Base-by-base conservation (phyloP, 345 rosid species). In the Mallotus nudiflorus region DNA sequence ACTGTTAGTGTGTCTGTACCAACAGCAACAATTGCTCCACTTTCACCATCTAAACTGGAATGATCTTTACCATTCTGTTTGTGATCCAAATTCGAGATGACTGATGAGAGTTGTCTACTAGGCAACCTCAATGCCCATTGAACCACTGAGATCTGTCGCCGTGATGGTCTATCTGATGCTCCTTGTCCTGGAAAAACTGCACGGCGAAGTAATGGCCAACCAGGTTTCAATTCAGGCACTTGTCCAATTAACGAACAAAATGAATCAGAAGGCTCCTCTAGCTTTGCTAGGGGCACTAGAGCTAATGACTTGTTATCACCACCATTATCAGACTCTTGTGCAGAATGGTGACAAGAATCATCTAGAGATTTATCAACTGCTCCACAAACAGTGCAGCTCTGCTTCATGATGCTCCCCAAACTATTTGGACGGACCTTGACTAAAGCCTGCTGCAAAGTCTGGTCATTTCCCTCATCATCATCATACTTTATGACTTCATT, bases 121-220 rank as follows among this genome's bases (percentile, higher is more conserved):
- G 80, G 76, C 44, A 77, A 55, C 76, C 73, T 66, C 80, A 77
- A 44, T 59, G 71, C 76, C 80, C 80, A 62, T 24, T 71, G 76
- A 61, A 77, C 80, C 37, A 62, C 76, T 25, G 44, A 86, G 74
- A 87, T 83, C 74, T 86, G 75, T 71, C 91, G 83, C 22, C 72
- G 59, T 6, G 81, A 77, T 58, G 88, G 79, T 61, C 74, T 73
- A 51, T 74, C 74, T 42, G 78, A 70, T 18, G 81, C 71, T 56
- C 70, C 73, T 57, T 61, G 53, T 44, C 87, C 75, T 0, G 83
- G 42, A 42, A 73, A 70, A 58, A 66, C 55, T 29, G 88, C 72
- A 58, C 78, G 88, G 44, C 88, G 83, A 68, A 85, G 96, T 69
- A 90, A 77, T 44, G 99, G 94, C 99, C 99, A 90, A 48, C 99